These are phyloP conservation scores for Kazachstania africana DNA, from an alignment of 805 yeast genomes.

Conservation along the genomic window DNA sequence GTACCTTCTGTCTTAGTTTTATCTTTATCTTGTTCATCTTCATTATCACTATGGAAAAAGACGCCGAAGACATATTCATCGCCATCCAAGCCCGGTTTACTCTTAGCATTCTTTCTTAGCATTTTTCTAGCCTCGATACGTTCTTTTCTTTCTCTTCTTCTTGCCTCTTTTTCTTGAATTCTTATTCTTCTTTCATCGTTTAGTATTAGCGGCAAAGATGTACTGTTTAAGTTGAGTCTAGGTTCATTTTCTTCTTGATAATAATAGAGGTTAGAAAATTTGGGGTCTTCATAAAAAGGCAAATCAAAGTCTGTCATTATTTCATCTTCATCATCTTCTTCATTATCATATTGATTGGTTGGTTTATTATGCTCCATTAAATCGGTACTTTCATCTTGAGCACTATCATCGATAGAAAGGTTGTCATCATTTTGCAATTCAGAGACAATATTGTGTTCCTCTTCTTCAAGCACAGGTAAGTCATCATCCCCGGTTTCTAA, in stretches of 20 bases:
- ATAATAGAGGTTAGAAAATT: constrained; percentile 24
- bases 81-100: constrained; percentile 28
- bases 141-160: constrained; percentile 21
- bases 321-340: constrained; percentile 24
- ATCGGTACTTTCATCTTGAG: constrained; percentile 24
- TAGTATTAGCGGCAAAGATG: constrained; percentile 23
- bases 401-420: constrained; percentile 24
- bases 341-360: constrained; percentile 16
- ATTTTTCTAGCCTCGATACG: constrained; percentile 20
- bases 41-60: constrained; percentile 24
- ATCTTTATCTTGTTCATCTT: constrained; percentile 4
- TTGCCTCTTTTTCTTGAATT: constrained; percentile 19
- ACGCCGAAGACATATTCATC: constrained; percentile 26
- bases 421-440: constrained; percentile 24
- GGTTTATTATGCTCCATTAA: constrained; percentile 7
- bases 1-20: constrained; percentile 1
- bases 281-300: constrained; percentile 33
- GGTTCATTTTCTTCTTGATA: constrained; percentile 25
- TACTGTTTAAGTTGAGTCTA: constrained; percentile 22
- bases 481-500: constrained; percentile 26
- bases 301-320: constrained; percentile 27
- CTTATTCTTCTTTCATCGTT: constrained; percentile 21
- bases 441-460: constrained; percentile 22
- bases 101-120: constrained; percentile 12
- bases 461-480: constrained; percentile 22